Evolutionary conservation across 148 eudicot species (phyloP).

Genomic region (Amaranthus hypochondriacus): DNA sequence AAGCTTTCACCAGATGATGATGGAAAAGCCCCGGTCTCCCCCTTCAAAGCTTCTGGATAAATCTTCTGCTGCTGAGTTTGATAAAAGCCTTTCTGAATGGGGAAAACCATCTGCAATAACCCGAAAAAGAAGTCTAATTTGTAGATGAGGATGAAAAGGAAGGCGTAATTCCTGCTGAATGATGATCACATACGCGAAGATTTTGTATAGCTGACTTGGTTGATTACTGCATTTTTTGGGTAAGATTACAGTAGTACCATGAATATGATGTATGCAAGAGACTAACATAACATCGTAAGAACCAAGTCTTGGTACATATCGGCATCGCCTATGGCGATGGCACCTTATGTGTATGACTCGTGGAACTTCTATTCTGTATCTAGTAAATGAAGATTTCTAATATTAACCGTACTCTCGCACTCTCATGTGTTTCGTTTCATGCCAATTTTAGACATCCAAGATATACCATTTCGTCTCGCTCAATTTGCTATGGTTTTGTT

Average conservation of each 20-base stretch:
- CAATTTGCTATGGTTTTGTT: too few relatives aligned
- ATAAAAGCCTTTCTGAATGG: not conserved
- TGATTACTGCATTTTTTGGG: not conserved
- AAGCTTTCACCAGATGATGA: conserved; percentile 65
- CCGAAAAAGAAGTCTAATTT: not conserved
- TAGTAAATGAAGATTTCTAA: too few relatives aligned
- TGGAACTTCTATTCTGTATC: too few relatives aligned
- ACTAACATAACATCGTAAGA: too few relatives aligned
- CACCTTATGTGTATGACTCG: too few relatives aligned
- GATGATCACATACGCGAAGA: not conserved
- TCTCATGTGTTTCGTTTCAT: too few relatives aligned
- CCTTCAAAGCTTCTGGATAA: not conserved
- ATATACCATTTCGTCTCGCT: too few relatives aligned
- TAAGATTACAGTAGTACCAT: not conserved
- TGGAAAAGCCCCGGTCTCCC: conserved; percentile 38
- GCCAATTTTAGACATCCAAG: too few relatives aligned
- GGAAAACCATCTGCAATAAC: not conserved
- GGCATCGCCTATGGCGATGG: too few relatives aligned
- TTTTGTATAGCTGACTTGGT: not conserved
- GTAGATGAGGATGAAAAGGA: conserved; percentile 12
- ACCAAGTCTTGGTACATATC: too few relatives aligned
- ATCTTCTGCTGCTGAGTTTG: not conserved
- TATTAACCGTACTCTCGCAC: too few relatives aligned
- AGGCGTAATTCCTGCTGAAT: conserved; percentile 7
- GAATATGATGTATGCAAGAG: not conserved